phyloP scores from a whole-genome alignment of 768 basidiomycete genomes.

The Rhizopogon vinicolor region DNA sequence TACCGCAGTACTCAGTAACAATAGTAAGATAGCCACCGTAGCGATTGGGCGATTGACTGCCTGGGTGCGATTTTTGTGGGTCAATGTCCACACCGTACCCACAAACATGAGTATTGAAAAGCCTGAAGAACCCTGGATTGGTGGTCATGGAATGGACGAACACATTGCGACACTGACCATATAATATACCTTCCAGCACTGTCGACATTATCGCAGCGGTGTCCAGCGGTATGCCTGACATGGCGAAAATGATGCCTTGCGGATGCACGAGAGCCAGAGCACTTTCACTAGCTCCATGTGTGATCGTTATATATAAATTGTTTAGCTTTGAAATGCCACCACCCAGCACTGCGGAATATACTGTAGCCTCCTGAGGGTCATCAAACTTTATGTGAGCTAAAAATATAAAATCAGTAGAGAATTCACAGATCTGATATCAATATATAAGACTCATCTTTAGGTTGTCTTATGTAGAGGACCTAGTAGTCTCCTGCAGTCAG shows the following conservation, averaged over 20 bases:
- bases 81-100: conserved; percentile 14
- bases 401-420: too few relatives aligned
- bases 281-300: background rate
- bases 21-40: conserved; percentile 11
- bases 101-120: conserved; percentile 23
- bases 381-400: too few relatives aligned
- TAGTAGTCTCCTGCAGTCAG: too few relatives aligned
- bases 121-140: conserved; percentile 5
- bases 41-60: conserved; percentile 12
- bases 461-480: too few relatives aligned
- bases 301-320: background rate
- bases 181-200: conserved; percentile 16
- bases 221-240: conserved; percentile 9
- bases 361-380: too few relatives aligned
- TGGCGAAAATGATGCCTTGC: background rate
- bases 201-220: conserved; percentile 17
- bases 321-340: too few relatives aligned
- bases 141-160: background rate
- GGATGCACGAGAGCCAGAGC: background rate
- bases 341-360: too few relatives aligned
- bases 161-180: conserved; percentile 8
- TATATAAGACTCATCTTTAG: too few relatives aligned
- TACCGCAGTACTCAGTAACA: conserved; percentile 18
- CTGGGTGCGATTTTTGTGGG: conserved; percentile 1
- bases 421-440: too few relatives aligned